Evolutionary conservation across 768 basidiomycete species (phyloP), one percentile per base, ranked within the genome.

Genomic region (Daedaleopsis sinensis): DNA sequence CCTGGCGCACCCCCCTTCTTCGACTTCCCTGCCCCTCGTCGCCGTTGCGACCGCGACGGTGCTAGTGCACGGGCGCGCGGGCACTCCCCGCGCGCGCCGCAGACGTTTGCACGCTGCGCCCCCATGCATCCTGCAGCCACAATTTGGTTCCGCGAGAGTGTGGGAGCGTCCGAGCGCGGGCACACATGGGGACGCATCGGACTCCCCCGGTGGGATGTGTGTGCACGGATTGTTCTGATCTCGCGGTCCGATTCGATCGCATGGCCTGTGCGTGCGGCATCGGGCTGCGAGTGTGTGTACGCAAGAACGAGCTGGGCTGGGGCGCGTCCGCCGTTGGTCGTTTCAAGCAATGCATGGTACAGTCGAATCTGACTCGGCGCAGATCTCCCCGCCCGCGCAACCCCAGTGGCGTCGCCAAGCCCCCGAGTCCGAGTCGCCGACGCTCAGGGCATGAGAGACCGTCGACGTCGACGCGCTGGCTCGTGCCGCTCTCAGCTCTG

Each of bases 241-340:
- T 35, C 36, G n/a, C 18, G 32, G 16, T 44, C 55, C 55, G 55
- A 56, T 56, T 52, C 52, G 52, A 52, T 52, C 52, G 52, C 52
- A 38, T 52, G 52, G 47, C 23, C 2, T 10, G 7, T 15, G 21
- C 47, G 47, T 21, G 19, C 23, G 47, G 23, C 23, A 15, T 11
- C 23, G 47, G 2, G 13, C 24, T 18, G 18, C 10, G 18, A 2
- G 46, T 47, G 12, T n/a, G 9, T n/a, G 18, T 32, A 32, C 27
- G 27, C 27, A 32, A 32, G 27, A 32, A 32, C 27, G 3, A 7
- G 7, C 27, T 32, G 27, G n/a, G n/a, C n/a, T n/a, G n/a, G n/a
- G n/a, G n/a, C n/a, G n/a, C n/a, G n/a, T n/a, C n/a, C n/a, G n/a
- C n/a, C n/a, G n/a, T n/a, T n/a, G n/a, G n/a, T 32, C 27, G 27